phyloP scores from a whole-genome alignment of 1,139 yeast species.

The Meyerozyma carpophila region DNA sequence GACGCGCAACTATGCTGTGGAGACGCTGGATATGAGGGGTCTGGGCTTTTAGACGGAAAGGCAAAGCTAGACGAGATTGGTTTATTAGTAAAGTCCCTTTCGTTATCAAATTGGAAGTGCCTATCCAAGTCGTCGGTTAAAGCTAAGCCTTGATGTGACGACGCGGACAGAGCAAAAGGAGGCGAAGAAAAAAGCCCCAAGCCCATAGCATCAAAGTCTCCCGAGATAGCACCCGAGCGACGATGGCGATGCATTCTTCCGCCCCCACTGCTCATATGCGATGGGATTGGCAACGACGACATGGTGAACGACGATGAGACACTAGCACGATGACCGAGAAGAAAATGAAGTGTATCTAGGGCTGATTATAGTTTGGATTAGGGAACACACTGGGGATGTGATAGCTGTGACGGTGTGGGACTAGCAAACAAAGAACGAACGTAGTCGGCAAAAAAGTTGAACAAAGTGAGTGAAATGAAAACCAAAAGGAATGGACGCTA shows the following conservation, averaged over 20 bases:
- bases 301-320: not conserved
- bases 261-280: constrained; percentile 3
- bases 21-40: constrained; percentile 12
- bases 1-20: constrained; percentile 5
- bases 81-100: constrained; percentile 28
- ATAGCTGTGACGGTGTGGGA: not conserved
- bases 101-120: constrained; percentile 28
- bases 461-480: not conserved
- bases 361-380: not conserved
- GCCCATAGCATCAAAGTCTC: constrained; percentile 56
- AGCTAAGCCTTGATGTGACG: constrained; percentile 6
- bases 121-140: constrained; percentile 16
- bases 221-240: constrained; percentile 69
- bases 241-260: constrained; percentile 58
- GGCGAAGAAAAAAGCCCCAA: constrained; percentile 33
- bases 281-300: not conserved
- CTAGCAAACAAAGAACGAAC: not conserved
- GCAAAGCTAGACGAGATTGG: constrained; percentile 19
- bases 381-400: not conserved
- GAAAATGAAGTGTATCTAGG: not conserved
- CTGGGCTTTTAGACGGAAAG: constrained; percentile 25
- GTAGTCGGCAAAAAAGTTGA: not conserved
- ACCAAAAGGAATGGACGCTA: constrained; percentile 1
- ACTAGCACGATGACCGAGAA: not conserved
- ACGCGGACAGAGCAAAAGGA: constrained; percentile 8